Conservation (phyloP, 352 stramenopile species). For the Phytophthora tentaculata region DNA sequence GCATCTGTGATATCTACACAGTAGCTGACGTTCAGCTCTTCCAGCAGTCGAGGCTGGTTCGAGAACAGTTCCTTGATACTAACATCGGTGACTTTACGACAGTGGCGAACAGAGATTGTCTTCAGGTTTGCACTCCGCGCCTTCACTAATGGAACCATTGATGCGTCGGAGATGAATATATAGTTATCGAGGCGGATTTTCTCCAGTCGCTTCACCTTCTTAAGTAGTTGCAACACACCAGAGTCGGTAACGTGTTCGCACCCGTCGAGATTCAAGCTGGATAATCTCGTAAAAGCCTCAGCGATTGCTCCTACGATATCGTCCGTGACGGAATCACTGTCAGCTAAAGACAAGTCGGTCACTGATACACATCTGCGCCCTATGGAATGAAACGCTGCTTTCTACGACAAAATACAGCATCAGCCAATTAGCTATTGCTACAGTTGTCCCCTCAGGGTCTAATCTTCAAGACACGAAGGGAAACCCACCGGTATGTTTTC, state of each 20-base stretch:
- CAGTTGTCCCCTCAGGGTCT: no score
- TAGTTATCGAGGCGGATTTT: conserved; percentile 58
- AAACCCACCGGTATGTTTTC: conserved; percentile 46
- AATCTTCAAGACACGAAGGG: no score
- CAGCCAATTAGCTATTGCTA: no score
- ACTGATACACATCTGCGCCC: conserved; percentile 34
- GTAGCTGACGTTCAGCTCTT: conserved; percentile 66
- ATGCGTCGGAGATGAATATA: conserved; percentile 44
- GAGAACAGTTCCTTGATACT: conserved; percentile 60
- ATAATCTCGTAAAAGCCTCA: conserved; percentile 44
- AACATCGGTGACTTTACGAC: conserved; percentile 43
- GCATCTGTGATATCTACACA: conserved; percentile 57
- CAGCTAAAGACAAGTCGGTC: conserved; percentile 41
- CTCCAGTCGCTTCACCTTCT: conserved; percentile 43
- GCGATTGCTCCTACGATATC: conserved; percentile 49
- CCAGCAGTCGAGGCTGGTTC: conserved; percentile 48
- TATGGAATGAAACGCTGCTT: conserved; percentile 49
- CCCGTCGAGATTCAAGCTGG: conserved; percentile 48
- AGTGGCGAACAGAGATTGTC: conserved; percentile 49
- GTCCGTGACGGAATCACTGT: conserved; percentile 64
- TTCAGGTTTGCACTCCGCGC: conserved; percentile 37
- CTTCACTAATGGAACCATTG: conserved; percentile 49
- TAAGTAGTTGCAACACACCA: conserved; percentile 47
- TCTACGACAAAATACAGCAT: conserved; percentile 44
- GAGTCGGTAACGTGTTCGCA: conserved; percentile 69